Conservation (phyloP, 2,329 filamentous ascomycete genomes). For the Alternaria sp. region DNA sequence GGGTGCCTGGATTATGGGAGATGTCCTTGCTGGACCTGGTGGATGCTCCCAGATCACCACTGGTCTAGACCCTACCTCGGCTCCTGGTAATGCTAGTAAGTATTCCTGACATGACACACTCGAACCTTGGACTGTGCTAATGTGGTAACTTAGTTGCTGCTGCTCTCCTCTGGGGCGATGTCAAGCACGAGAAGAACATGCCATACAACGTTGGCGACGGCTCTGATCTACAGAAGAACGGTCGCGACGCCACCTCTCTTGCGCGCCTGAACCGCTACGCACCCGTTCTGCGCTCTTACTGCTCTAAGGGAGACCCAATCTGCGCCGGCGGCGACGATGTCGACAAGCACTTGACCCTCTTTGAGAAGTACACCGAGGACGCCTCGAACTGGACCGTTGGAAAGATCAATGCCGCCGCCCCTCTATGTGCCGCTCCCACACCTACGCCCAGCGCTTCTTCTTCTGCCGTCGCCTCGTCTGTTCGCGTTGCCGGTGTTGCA, state of each 20-base stretch:
- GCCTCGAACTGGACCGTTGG: constrained; percentile 33
- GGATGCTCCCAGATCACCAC: constrained; percentile 28
- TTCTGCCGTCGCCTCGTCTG: constrained; percentile 25
- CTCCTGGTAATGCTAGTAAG: constrained; percentile 36
- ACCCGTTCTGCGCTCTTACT: constrained; percentile 67
- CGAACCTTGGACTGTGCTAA: constrained; percentile 27
- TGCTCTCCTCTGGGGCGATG: constrained; percentile 37
- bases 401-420: constrained; percentile 31
- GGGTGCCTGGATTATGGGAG: constrained; percentile 67
- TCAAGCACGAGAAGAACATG: constrained; percentile 31
- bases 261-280: constrained; percentile 43
- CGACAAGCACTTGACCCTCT: constrained; percentile 67
- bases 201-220: constrained; percentile 35
- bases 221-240: constrained; percentile 22
- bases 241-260: constrained; percentile 25
- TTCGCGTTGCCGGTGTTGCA: constrained; percentile 22
- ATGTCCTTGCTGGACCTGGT: constrained; percentile 62
- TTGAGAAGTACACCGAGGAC: constrained; percentile 38
- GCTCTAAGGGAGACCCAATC: constrained; percentile 67
- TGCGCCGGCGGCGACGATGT: constrained; percentile 69
- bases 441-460: constrained; percentile 30
- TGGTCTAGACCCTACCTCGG: constrained; percentile 28
- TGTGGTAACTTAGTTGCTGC: constrained; percentile 32
- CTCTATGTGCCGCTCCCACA: constrained; percentile 31
- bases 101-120: constrained; percentile 25